These are phyloP conservation scores for Lithospermum erythrorhizon DNA, from an alignment of 257 asterid species.

Conservation along the genomic window DNA sequence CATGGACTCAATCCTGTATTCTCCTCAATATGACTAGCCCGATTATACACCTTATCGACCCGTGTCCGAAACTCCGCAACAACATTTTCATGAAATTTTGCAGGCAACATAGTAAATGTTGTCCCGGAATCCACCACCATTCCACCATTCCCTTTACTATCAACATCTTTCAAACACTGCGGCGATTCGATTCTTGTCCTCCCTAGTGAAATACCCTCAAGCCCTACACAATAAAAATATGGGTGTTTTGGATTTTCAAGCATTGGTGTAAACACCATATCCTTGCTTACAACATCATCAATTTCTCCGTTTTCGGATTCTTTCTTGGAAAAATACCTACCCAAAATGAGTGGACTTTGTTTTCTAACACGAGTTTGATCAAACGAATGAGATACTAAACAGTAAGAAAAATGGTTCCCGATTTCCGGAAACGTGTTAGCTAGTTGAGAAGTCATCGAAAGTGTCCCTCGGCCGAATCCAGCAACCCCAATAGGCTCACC, in stretches of 20 bases:
- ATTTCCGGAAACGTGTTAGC: slow-evolving; percentile 49
- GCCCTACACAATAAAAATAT: slow-evolving; percentile 60
- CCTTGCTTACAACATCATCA: not conserved
- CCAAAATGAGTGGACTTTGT: slow-evolving; percentile 80
- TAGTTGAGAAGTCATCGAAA: slow-evolving; percentile 78
- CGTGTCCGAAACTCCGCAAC: slow-evolving; percentile 31
- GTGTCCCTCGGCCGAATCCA: slow-evolving; percentile 78
- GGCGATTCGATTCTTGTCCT: slow-evolving; percentile 41
- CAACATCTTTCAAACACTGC: slow-evolving; percentile 37
- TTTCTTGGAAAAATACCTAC: slow-evolving; percentile 26
- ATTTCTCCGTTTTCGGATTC: slow-evolving; percentile 14
- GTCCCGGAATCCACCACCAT: slow-evolving; percentile 99
- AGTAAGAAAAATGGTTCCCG: slow-evolving; percentile 78
- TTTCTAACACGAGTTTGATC: slow-evolving; percentile 21
- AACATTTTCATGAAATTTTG: slow-evolving; percentile 35
- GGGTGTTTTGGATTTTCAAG: slow-evolving; percentile 63
- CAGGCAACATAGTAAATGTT: slow-evolving; percentile 77
- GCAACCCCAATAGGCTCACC: slow-evolving; percentile 96
- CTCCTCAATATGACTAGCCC: slow-evolving; percentile 55
- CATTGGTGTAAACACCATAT: slow-evolving; percentile 58
- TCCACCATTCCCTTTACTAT: slow-evolving; percentile 65
- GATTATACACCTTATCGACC: slow-evolving; percentile 26
- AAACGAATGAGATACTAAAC: slow-evolving; percentile 60
- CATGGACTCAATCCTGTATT: slow-evolving; percentile 76
- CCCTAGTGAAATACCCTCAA: slow-evolving; percentile 61